Conservation (phyloP, 1,284 basidiomycete species). For the Microbotryomycetes sp. region DNA sequence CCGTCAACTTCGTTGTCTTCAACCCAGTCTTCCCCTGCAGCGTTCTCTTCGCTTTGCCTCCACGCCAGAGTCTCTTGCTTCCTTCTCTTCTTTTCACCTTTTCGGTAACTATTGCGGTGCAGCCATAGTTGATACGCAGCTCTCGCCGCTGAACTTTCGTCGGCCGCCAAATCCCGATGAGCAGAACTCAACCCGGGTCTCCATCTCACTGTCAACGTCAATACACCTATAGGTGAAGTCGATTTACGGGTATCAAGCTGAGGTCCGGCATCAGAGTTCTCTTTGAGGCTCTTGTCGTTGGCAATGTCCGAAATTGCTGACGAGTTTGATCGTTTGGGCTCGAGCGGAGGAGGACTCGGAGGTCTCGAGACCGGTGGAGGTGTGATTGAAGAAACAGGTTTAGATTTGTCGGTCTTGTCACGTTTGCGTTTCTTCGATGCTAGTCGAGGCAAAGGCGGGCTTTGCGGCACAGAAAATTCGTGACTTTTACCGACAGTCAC, state of each 20-base stretch:
- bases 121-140: constrained; percentile 7
- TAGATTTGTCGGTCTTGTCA: not conserved
- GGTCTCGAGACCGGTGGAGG: no score
- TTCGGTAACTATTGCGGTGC: not conserved
- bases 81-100: not conserved
- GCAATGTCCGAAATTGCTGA: not conserved
- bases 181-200: constrained; percentile 1
- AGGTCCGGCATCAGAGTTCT: not conserved
- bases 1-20: no score
- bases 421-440: not conserved
- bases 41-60: not conserved
- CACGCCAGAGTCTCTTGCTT: not conserved
- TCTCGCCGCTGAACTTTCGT: not conserved
- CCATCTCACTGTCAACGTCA: constrained; percentile 2
- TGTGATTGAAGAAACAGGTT: no score
- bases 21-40: not conserved
- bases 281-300: not conserved
- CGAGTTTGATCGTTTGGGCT: not conserved
- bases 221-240: not conserved
- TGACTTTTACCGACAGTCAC: no score
- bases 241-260: not conserved
- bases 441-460: not conserved
- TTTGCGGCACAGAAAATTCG: not conserved
- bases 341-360: not conserved
- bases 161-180: constrained; percentile 4